Evolutionary conservation across 1,139 yeast genomes (phyloP).

Genomic region (Zygoascus hellenicus): DNA sequence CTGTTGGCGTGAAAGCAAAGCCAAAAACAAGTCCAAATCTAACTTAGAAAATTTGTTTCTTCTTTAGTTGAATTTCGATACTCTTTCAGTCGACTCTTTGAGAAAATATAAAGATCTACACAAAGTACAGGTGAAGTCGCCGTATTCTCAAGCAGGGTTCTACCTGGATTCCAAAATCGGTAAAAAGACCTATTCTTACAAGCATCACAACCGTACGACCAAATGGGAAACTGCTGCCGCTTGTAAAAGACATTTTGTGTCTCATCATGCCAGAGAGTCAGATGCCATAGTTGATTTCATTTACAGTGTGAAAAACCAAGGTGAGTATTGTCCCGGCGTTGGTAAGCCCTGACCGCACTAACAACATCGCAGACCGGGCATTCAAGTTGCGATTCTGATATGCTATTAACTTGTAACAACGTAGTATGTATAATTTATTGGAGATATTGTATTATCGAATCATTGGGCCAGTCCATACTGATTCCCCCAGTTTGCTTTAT

Average conservation of each 20-base stretch:
- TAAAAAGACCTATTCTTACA: conserved; percentile 50
- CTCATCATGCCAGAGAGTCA: conserved; percentile 62
- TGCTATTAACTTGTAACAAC: too few relatives aligned
- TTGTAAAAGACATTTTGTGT: conserved; percentile 57
- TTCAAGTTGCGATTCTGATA: conserved; percentile 33
- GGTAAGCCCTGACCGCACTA: too few relatives aligned
- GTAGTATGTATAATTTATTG: too few relatives aligned
- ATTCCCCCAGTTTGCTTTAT: too few relatives aligned
- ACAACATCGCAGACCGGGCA: conserved; percentile 26
- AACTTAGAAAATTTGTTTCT: background rate
- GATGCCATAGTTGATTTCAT: conserved; percentile 75
- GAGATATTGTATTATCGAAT: too few relatives aligned
- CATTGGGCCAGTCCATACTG: too few relatives aligned
- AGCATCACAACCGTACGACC: conserved; percentile 41
- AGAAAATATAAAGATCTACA: conserved; percentile 54
- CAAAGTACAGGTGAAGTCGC: conserved; percentile 43
- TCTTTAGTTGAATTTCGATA: conserved; percentile 47
- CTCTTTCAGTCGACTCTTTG: conserved; percentile 48
- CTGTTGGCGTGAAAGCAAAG: background rate
- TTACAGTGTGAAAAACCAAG: conserved; percentile 66
- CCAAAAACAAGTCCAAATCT: background rate
- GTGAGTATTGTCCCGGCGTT: too few relatives aligned
- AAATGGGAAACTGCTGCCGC: conserved; percentile 52
- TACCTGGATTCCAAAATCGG: conserved; percentile 60
- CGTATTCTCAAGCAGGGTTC: conserved; percentile 54